Conservation (phyloP, 495 filamentous ascomycete species). For the Podospora conica region DNA sequence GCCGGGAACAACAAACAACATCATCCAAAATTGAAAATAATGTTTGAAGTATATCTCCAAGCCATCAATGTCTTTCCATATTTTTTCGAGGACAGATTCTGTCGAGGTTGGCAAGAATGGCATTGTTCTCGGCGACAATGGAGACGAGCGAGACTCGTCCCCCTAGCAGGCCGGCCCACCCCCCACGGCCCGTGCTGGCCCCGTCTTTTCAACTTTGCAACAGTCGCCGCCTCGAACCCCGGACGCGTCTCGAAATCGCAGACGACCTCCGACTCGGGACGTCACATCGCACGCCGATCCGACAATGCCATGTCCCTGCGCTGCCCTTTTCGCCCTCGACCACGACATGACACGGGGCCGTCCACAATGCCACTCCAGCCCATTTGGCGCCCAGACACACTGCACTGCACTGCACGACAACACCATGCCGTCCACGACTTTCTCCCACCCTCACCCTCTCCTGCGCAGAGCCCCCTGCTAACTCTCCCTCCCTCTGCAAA, state of each 20-base stretch:
- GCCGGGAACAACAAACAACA: not conserved
- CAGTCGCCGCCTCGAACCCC: constrained; percentile 20
- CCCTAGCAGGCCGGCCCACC: constrained; percentile 3
- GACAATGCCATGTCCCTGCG: constrained; percentile 21
- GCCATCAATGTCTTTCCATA: not conserved
- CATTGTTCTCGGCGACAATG: not conserved
- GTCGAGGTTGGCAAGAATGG: not conserved
- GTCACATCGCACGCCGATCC: constrained; percentile 31
- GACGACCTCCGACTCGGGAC: constrained; percentile 19
- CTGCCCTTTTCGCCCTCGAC: constrained; percentile 11
- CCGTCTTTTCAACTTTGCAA: constrained; percentile 9
- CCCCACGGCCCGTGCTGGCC: constrained; percentile 5
- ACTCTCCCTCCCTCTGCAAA: not conserved
- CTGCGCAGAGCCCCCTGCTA: not conserved
- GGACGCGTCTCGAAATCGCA: constrained; percentile 19
- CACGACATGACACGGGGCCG: constrained; percentile 8
- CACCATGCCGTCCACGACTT: no score
- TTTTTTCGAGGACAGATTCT: not conserved
- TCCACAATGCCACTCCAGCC: not conserved
- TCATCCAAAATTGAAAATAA: not conserved
- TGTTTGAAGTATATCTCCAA: fast-evolving
- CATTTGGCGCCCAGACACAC: no score
- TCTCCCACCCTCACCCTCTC: no score
- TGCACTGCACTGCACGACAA: no score
- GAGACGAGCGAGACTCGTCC: constrained; percentile 4